Evolutionary conservation across 208 protist species (phyloP).

Genomic region (Strigomonas culicis): DNA sequence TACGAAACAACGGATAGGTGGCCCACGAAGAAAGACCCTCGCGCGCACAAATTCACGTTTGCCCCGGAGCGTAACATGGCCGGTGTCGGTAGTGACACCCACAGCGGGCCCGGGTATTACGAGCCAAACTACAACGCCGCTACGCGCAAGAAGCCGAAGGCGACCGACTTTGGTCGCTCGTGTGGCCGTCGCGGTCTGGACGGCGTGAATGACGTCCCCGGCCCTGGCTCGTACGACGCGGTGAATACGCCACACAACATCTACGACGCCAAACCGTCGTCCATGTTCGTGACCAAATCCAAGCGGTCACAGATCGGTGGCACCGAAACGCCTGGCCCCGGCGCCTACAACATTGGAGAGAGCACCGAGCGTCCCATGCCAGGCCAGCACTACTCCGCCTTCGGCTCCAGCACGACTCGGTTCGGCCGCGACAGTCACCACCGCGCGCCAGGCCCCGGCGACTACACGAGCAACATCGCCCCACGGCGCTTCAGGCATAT

Average conservation of each 20-base stretch:
- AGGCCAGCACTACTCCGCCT: slow-evolving; percentile 45
- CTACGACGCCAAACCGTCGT: slow-evolving; percentile 66
- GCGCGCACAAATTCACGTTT: slow-evolving; percentile 24
- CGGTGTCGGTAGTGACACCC: not conserved
- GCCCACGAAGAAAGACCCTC: slow-evolving; percentile 24
- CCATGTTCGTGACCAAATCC: slow-evolving; percentile 77
- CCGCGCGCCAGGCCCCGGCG: slow-evolving; percentile 59
- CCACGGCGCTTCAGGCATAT: slow-evolving; percentile 38
- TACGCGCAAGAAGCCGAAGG: slow-evolving; percentile 36
- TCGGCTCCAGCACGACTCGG: slow-evolving; percentile 56
- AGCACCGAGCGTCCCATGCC: not conserved
- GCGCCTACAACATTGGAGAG: slow-evolving; percentile 46
- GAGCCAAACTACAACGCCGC: slow-evolving; percentile 40
- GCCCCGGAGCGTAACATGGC: slow-evolving; percentile 10
- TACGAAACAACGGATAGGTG: slow-evolving; percentile 40
- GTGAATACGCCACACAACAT: slow-evolving; percentile 12
- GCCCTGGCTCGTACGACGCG: slow-evolving; percentile 71
- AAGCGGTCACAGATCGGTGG: slow-evolving; percentile 18
- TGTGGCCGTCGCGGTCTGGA: slow-evolving; percentile 27
- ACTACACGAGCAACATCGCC: slow-evolving; percentile 72
- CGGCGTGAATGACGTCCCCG: slow-evolving; percentile 32
- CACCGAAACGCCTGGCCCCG: slow-evolving; percentile 59
- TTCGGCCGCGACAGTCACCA: slow-evolving; percentile 20
- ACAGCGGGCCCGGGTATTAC: slow-evolving; percentile 48
- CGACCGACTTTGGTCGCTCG: slow-evolving; percentile 56